Conservation (phyloP, 2,329 filamentous ascomycete genomes). For the Paecilomyces dactylethromorphus region DNA sequence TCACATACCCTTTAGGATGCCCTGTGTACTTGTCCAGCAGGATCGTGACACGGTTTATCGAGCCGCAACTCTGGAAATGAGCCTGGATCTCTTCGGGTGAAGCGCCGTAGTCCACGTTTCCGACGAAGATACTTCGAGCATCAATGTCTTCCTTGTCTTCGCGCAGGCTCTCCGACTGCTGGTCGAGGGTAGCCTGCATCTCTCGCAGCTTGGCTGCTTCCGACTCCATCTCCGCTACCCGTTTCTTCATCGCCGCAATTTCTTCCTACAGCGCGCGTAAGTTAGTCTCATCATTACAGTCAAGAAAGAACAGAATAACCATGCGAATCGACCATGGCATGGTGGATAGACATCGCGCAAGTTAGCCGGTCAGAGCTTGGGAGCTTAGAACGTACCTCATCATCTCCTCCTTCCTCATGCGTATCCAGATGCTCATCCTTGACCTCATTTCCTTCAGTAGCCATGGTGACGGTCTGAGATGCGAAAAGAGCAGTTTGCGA, state of each 20-base stretch:
- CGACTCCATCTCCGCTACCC: slow-evolving; percentile 85
- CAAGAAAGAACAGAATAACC: neutral
- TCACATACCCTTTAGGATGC: slow-evolving; percentile 91
- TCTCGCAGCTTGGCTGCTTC: slow-evolving; percentile 80
- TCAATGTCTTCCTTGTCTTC: slow-evolving; percentile 97
- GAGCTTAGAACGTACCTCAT: slow-evolving; percentile 32
- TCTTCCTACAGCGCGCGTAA: slow-evolving; percentile 53
- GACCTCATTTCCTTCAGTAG: slow-evolving; percentile 29
- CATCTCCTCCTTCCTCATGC: slow-evolving; percentile 37
- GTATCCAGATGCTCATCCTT: slow-evolving; percentile 31
- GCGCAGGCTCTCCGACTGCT: slow-evolving; percentile 72
- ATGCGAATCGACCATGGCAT: neutral
- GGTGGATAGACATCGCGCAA: neutral
- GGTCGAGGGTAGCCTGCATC: slow-evolving; percentile 80
- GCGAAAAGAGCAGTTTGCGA: neutral
- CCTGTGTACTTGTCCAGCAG: slow-evolving; percentile 97
- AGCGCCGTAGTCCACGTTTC: slow-evolving; percentile 96
- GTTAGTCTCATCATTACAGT: neutral
- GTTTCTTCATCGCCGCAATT: slow-evolving; percentile 79
- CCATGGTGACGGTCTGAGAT: slow-evolving; percentile 15
- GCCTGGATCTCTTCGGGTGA: slow-evolving; percentile 97
- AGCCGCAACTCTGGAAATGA: slow-evolving; percentile 94
- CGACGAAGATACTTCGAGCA: slow-evolving; percentile 92
- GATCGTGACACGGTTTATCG: slow-evolving; percentile 97
- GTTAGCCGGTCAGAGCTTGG: neutral